A percentile compares a stretch with the other conserved stretches of the same genome.
phyloP scores from a whole-genome alignment of 306 rosid genomes.

The Phaseolus lunatus region DNA sequence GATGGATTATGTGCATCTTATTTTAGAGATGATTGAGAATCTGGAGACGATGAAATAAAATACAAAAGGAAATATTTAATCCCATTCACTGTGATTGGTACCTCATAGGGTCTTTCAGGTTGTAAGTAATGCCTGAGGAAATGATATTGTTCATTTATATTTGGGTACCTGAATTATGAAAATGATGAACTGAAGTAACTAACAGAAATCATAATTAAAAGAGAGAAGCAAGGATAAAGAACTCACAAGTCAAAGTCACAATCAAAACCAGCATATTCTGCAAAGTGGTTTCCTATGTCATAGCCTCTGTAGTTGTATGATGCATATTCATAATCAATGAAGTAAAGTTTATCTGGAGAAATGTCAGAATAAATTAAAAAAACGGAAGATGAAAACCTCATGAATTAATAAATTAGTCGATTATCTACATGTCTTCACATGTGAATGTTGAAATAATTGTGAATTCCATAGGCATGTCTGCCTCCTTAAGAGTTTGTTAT shows the following conservation, averaged over 20 bases:
- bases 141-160: constrained; percentile 74
- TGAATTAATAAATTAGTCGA: constrained; percentile 32
- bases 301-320: constrained; percentile 95
- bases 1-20: constrained; percentile 26
- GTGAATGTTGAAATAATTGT: constrained; percentile 32
- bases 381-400: constrained; percentile 28
- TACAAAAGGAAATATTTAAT: constrained; percentile 27
- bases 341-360: constrained; percentile 77
- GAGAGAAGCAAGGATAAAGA: constrained; percentile 15
- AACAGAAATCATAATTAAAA: constrained; percentile 29
- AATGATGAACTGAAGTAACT: constrained; percentile 30
- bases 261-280: constrained; percentile 89
- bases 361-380: constrained; percentile 38
- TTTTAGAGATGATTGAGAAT: constrained; percentile 19
- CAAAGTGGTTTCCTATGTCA: constrained; percentile 96
- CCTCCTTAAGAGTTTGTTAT: constrained; percentile 18
- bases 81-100: constrained; percentile 41
- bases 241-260: constrained; percentile 85
- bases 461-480: constrained; percentile 23
- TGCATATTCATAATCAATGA: constrained; percentile 96
- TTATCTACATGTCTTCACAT: constrained; percentile 24
- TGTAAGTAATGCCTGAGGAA: constrained; percentile 89
- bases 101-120: constrained; percentile 78
- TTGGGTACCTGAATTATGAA: constrained; percentile 71
- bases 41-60: constrained; percentile 20